Conservation (phyloP, 441 rosid genomes). For the Viola pubescens region DNA sequence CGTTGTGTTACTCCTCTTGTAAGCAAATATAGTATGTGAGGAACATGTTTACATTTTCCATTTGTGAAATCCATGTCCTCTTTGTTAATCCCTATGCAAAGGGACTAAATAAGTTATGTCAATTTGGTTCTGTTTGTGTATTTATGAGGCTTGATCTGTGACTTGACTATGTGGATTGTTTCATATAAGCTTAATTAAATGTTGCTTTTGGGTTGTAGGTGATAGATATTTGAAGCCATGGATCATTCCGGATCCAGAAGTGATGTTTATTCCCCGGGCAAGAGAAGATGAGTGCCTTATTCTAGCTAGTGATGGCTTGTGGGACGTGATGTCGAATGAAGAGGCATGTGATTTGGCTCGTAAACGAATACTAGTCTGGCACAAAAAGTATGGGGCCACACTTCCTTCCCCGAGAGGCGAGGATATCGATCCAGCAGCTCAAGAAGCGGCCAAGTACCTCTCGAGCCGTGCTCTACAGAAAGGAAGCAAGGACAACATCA, state of each 20-base stretch:
- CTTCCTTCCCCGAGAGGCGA: conserved; percentile 32
- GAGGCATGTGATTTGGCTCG: conserved; percentile 82
- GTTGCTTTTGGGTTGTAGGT: conserved; percentile 38
- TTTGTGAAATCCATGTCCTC: background rate
- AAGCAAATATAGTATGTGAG: background rate
- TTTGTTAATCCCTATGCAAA: background rate
- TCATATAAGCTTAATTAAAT: background rate
- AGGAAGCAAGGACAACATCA: conserved; percentile 81
- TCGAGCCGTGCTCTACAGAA: conserved; percentile 64
- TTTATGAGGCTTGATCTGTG: background rate
- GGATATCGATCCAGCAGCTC: conserved; percentile 62
- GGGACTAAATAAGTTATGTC: background rate
- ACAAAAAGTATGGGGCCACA: conserved; percentile 48
- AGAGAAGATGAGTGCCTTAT: conserved; percentile 84
- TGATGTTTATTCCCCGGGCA: conserved; percentile 55
- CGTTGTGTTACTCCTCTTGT: too few species aligned
- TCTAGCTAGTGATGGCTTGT: conserved; percentile 80
- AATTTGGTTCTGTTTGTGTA: background rate
- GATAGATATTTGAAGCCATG: conserved; percentile 85
- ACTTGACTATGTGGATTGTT: background rate
- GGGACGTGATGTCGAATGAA: conserved; percentile 89
- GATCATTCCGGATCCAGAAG: conserved; percentile 87
- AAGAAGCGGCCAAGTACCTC: conserved; percentile 77
- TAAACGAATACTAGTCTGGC: conserved; percentile 68
- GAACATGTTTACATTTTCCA: background rate